These are phyloP conservation scores for Vigna mungo DNA, from an alignment of 306 rosid genomes.

Conservation along the genomic window DNA sequence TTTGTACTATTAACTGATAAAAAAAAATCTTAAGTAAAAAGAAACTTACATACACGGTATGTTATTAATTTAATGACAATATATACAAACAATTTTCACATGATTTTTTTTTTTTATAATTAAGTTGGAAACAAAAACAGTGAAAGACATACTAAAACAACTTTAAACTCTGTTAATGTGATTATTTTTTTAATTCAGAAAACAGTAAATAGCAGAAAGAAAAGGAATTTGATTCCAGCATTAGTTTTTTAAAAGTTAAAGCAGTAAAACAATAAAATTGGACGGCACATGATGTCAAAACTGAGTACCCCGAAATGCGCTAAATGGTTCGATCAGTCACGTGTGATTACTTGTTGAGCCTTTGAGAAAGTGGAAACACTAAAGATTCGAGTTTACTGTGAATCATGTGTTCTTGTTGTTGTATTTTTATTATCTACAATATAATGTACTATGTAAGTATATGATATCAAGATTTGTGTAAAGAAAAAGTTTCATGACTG, in stretches of 20 bases:
- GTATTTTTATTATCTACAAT: neutral
- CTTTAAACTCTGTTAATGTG: neutral
- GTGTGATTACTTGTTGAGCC: slow-evolving; percentile 12
- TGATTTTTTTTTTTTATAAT: neutral
- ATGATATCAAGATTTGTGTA: neutral
- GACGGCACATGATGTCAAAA: slow-evolving; percentile 64
- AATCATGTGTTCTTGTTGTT: neutral
- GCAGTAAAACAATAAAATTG: slow-evolving; percentile 25
- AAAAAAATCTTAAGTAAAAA: neutral
- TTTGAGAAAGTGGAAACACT: neutral
- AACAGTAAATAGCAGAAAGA: neutral
- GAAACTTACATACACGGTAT: neutral
- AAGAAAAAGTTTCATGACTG: neutral
- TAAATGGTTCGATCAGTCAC: slow-evolving; percentile 24
- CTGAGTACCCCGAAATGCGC: slow-evolving; percentile 3
- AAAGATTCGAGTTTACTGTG: neutral
- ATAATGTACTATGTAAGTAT: neutral
- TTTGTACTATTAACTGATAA: neutral
- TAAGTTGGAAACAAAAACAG: neutral
- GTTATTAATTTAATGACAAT: neutral
- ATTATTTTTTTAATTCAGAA: neutral
- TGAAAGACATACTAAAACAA: neutral
- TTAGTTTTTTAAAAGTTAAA: neutral
- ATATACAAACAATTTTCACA: neutral
- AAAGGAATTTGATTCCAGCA: neutral